Base-by-base conservation (phyloP, 2,329 filamentous ascomycete genomes). In the Clonostachys sp. region DNA sequence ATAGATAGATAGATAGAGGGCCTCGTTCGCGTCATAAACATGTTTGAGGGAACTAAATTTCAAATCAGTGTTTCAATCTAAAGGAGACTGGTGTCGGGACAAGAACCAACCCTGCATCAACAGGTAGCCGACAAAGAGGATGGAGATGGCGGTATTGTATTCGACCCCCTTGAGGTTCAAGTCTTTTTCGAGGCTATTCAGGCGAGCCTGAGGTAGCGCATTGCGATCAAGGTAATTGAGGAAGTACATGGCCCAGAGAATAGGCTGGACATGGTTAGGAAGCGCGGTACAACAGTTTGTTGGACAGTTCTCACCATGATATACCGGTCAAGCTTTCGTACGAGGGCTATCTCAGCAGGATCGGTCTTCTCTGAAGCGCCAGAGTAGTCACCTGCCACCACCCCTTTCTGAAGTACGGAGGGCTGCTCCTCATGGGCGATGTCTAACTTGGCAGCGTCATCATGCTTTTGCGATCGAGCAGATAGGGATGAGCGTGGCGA, bases 21-120 rank as follows among this genome's bases (percentile, higher is more conserved):
- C 12, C 71, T 67, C 30, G 80, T 62, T 4, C 74, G 65, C 0
- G 78, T 81, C 3, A 84, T 62, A 0, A 80, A 55, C 48, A 84
- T 65, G 50, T 84, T 85, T 0, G 78, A 82, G 0, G 81, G 81
- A 84, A 62, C 57, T 84, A 80, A 73, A 83, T 82, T 69, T 44
- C 50, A 3, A 77, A 53, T 63, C 85, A 86, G 24, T 73, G 53
- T 74, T 40, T 72, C 44, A 42, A 58, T 54, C 50, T 68, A 66
- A 45, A 70, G 60, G 30, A 68, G 57, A 16, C 67, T 51, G 43
- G 63, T 67, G 44, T 36, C n/a, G 78, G 58, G 35, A 75, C 52
- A 65, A 67, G 63, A 43, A 64, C 63, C 9, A n/a, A 39, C 36
- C 3, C 5, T 39, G 36, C 36, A 39, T 39, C 36, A 39, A 39